Base-by-base conservation (phyloP, 208 protist genomes). In the Naegleria lovaniensis region DNA sequence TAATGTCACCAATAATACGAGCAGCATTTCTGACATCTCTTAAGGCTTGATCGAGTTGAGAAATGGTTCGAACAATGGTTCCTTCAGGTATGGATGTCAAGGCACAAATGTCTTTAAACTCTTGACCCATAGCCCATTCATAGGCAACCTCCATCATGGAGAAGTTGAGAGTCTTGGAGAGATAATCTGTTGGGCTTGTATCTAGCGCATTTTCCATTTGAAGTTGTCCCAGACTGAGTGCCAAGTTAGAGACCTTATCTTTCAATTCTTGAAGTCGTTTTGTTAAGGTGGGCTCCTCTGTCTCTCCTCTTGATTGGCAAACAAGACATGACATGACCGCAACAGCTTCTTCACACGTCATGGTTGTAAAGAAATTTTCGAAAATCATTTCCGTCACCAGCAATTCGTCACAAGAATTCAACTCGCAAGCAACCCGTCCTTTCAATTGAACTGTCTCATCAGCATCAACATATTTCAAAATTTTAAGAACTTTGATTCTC, bases 341-440 rank as follows among this genome's bases (percentile, higher is more conserved):
- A 13, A 96, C 95, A 89, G 93, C 89, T 58, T 95, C 93, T 48
- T 91, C 94, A 0, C 92, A 88, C 3, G 40, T 48, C 6, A 97
- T 86, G 9, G 92, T 88, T 15, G 92, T 93, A n/a, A 97, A 92
- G 5, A 93, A 58, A 67, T 95, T 95, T 59, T 96, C 91, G 89
- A 97, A 96, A 5, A 97, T 95, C 16, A 97, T 89, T 85, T 97
- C 95, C 5, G 95, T 95, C 3, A 95, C 93, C 25, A 97, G 48
- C 48, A 97, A 90, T 90, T 90, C 83, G 83, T 92, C 79, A 52
- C 83, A 75, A 22, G 83, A 90, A 36, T 92, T 92, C 0, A 92
- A 19, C 38, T 90, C 88, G 22, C 91, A 91, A 38, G 79, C 75
- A 86, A 92, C 91, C 67, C 84, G 59, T 58, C 91, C 91, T 38